Evolutionary conservation across 129 eudicot genomes (phyloP).

Genomic region (Helianthus annuus): HanXRQr2.0-SUNRISE NC_035447.2:56098757-56099256

Average conservation of each 20-base stretch:
- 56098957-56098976: no score
- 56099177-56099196: not conserved
- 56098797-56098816: no score
- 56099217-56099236: not conserved
- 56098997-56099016: conserved; percentile 30
- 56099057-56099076: conserved; percentile 88
- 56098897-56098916: no score
- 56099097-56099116: conserved; percentile 91
- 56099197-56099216: not conserved
- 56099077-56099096: conserved; percentile 81
- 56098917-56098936: no score
- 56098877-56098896: no score
- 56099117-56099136: conserved; percentile 74
- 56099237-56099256: not conserved
- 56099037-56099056: conserved; percentile 94
- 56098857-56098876: no score
- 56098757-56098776: no score
- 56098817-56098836: no score
- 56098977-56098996: no score
- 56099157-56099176: not conserved
- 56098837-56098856: no score
- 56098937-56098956: no score
- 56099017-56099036: not conserved
- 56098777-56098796: no score
- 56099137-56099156: conserved; percentile 37